Evolutionary conservation across 1,139 yeast species (phyloP).

Genomic region (Protomyces inundatus): DNA sequence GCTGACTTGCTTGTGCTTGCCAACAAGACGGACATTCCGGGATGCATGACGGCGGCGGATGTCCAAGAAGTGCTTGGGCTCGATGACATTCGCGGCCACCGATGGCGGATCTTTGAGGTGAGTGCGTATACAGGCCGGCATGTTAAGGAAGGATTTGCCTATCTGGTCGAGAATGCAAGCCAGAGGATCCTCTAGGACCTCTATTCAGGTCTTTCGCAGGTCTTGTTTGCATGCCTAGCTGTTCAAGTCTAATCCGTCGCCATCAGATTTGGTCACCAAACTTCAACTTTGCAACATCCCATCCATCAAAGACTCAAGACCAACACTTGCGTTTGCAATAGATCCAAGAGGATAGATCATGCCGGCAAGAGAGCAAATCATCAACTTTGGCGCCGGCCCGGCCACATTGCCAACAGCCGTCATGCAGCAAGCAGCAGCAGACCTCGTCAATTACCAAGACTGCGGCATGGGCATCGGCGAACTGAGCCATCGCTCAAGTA

Average conservation of each 20-base stretch:
- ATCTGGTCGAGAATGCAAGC: conserved; percentile 11
- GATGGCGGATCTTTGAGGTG: conserved; percentile 42
- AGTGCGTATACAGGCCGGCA: conserved; percentile 55
- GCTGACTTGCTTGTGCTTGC: conserved; percentile 47
- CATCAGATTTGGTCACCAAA: too few relatives aligned
- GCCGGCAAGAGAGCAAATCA: conserved; percentile 12
- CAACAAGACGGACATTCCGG: conserved; percentile 46
- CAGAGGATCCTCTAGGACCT: not conserved
- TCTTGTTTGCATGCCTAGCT: too few relatives aligned
- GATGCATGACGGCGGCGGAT: conserved; percentile 33
- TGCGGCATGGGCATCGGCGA: conserved; percentile 87
- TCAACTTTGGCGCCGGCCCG: conserved; percentile 94
- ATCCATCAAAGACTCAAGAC: too few relatives aligned
- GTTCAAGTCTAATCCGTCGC: too few relatives aligned
- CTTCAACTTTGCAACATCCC: too few relatives aligned
- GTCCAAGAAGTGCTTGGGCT: conserved; percentile 33
- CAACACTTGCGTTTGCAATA: too few relatives aligned
- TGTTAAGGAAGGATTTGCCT: conserved; percentile 7
- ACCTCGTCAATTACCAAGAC: conserved; percentile 62
- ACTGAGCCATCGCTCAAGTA: conserved; percentile 86
- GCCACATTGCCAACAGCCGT: conserved; percentile 82
- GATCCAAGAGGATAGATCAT: not conserved
- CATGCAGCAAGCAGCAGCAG: conserved; percentile 79
- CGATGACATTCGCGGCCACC: conserved; percentile 50
- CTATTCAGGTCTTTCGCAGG: too few relatives aligned